Evolutionary conservation across 257 asterid genomes (phyloP), one percentile per base, ranked within the genome.

Genomic region (Solanum pennellii): DNA sequence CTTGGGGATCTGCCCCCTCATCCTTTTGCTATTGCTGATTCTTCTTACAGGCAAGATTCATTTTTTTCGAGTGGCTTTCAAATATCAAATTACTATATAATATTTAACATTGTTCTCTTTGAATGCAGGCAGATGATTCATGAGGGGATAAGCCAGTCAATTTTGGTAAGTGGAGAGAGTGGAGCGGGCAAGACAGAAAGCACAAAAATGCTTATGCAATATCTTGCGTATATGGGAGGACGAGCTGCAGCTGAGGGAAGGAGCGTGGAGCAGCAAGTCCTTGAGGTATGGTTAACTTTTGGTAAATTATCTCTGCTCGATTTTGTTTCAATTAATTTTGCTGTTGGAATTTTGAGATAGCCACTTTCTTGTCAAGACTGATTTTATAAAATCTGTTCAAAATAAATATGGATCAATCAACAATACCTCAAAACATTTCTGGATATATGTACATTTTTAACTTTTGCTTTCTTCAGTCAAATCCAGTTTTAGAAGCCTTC

Each of bases 161-260:
- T 96, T 90, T 92, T 96, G 94, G 99, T 96, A 60, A 96, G 99
- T 90, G 99, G 99, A 86, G 99, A 96, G 91, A 96, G 99, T 87
- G 99, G 98, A 89, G 99, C 98, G 37, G 99, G 99, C 47, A 96
- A 96, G 94, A 96, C 99, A 83, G 99, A 96, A 90, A 94, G 95
- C 93, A 96, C 98, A 27, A 96, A 95, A 88, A 93, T 91, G 93
- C 93, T 96, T 76, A 96, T 96, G 99, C 90, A 91, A 18, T 96
- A 95, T 92, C 98, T 96, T 92, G 98, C 99, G 69, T 93, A 91
- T 89, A 93, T 96, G 96, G 99, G 99, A 80, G 98, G 98, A 49
- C 90, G 94, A 65, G 92, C 93, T 21, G 92, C 87, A 83, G 60
- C 87, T 68, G 98, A 93, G 88, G 98, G 95, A 72, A 92, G 92